Percentiles rank a stretch among this genome's conserved stretches.
These are phyloP conservation scores for Nymphaea colorata DNA, from an alignment of 164 flowering plant genomes.

Conservation along the genomic window DNA sequence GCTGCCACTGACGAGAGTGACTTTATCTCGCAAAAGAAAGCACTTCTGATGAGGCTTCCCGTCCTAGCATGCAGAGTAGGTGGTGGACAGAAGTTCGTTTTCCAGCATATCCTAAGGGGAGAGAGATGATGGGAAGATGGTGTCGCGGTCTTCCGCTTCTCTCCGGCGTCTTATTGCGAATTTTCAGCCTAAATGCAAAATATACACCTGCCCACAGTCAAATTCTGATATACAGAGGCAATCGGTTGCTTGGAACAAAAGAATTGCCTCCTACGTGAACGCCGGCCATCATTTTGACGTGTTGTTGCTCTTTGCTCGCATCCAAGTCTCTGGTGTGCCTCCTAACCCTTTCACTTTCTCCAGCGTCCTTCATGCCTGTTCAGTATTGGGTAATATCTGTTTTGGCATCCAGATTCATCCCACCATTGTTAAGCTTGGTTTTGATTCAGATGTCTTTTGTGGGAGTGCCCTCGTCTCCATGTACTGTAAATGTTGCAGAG, in stretches of 20 bases:
- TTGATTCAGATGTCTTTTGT: conserved; percentile 18
- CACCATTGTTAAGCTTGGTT: conserved; percentile 23
- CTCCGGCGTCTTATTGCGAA: too few relatives aligned
- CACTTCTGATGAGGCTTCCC: too few relatives aligned
- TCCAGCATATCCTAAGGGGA: too few relatives aligned
- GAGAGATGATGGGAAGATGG: too few relatives aligned
- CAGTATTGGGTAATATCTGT: conserved; percentile 12
- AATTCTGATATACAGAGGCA: too few relatives aligned
- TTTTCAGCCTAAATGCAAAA: too few relatives aligned
- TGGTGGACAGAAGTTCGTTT: too few relatives aligned
- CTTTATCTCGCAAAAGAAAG: too few relatives aligned
- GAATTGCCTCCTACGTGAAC: background rate
- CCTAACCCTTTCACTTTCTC: conserved; percentile 11
- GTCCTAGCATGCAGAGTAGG: too few relatives aligned
- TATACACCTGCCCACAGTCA: too few relatives aligned
- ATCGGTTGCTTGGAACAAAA: background rate
- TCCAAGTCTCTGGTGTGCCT: background rate
- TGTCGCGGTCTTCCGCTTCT: too few relatives aligned
- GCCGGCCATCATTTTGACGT: background rate
- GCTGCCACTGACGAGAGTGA: too few relatives aligned
- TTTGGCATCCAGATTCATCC: conserved; percentile 26
- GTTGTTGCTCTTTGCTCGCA: background rate
- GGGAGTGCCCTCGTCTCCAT: conserved; percentile 26
- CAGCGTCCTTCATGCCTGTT: conserved; percentile 21
- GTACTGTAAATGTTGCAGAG: conserved; percentile 22